Evolutionary conservation across 495 filamentous ascomycete species (phyloP).

Genomic region (Talaromyces liani): DNA sequence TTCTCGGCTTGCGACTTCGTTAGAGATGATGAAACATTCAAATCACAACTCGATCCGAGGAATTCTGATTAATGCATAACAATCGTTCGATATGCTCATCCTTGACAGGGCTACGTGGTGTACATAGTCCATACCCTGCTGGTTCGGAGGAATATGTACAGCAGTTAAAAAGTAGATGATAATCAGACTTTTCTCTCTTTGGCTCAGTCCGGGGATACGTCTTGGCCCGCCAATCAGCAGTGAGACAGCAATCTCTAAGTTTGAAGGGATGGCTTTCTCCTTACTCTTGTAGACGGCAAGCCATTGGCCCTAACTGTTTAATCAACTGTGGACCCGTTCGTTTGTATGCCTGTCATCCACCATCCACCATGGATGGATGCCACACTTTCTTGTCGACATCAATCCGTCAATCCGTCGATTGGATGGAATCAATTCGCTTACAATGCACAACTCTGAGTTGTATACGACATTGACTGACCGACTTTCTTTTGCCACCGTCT

Average conservation of each 20-base stretch:
- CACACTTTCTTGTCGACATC: background rate
- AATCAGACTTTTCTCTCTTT: background rate
- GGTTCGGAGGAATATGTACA: background rate
- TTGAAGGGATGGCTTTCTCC: background rate
- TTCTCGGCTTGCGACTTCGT: background rate
- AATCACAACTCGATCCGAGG: background rate
- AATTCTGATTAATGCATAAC: background rate
- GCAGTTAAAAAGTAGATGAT: background rate
- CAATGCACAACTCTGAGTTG: background rate
- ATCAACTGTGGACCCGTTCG: background rate
- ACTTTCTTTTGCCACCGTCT: background rate
- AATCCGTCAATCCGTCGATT: background rate
- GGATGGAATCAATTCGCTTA: background rate
- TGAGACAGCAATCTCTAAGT: background rate
- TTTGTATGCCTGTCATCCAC: background rate
- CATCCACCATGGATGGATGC: too few relatives aligned
- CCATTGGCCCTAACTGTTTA: background rate
- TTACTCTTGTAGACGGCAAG: too few relatives aligned
- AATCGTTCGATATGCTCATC: background rate
- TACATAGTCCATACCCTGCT: background rate
- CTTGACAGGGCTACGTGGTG: background rate
- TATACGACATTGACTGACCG: background rate
- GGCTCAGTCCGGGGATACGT: background rate
- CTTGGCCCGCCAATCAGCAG: background rate
- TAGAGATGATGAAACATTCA: background rate